Percentiles rank a stretch among this genome's conserved stretches.
These are phyloP conservation scores for Epichloe brachyelytri DNA, from an alignment of 2,329 filamentous ascomycete species.

Conservation along the genomic window DNA sequence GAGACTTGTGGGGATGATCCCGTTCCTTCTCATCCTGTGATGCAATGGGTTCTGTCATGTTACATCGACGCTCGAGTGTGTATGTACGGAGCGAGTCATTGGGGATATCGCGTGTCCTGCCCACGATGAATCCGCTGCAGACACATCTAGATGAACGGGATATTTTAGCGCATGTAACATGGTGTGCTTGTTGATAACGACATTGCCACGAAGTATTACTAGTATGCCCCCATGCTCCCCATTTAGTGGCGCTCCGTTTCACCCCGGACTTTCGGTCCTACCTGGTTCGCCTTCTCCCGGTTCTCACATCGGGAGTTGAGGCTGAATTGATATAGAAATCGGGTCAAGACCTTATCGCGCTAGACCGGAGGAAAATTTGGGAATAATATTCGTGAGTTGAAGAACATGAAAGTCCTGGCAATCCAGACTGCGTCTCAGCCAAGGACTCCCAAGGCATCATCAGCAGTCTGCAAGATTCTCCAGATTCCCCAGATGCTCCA, in stretches of 20 bases:
- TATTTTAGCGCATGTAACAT: too few relatives aligned
- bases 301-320: not conserved
- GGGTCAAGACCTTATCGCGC: not conserved
- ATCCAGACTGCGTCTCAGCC: not conserved
- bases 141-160: too few relatives aligned
- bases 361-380: too few relatives aligned
- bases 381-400: not conserved
- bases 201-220: not conserved
- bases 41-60: too few relatives aligned
- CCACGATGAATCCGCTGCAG: not conserved
- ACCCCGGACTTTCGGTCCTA: conserved; percentile 4
- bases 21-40: too few relatives aligned
- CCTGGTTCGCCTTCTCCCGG: not conserved
- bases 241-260: not conserved
- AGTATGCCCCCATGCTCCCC: not conserved
- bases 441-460: not conserved
- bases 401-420: not conserved
- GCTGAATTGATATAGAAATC: not conserved
- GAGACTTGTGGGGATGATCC: too few relatives aligned
- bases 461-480: not conserved
- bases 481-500: not conserved
- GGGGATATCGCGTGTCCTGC: not conserved
- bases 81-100: not conserved
- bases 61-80: too few relatives aligned
- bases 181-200: not conserved